phyloP scores from a whole-genome alignment of 73 alveolate genomes.

The Urostyla sp. region DNA sequence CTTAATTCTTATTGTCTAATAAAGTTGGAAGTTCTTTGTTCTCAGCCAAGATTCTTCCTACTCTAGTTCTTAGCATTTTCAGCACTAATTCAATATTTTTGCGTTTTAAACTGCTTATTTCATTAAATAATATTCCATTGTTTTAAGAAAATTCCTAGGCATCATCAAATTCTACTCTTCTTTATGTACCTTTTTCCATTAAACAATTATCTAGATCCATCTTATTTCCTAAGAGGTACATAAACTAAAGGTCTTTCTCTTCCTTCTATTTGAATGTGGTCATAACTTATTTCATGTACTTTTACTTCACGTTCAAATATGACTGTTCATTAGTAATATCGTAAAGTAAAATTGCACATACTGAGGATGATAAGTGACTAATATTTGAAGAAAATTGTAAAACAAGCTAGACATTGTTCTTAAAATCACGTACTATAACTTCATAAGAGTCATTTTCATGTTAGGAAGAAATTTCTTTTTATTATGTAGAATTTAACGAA shows the following conservation, averaged over 20 bases:
- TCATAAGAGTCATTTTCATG: not conserved
- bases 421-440: conserved; percentile 29
- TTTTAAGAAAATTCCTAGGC: conserved; percentile 32
- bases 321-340: conserved; percentile 1
- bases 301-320: not conserved
- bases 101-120: conserved; percentile 48
- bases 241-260: not conserved
- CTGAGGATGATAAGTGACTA: not conserved
- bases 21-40: not conserved
- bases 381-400: conserved; percentile 18
- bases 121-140: conserved; percentile 40
- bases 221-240: conserved; percentile 40
- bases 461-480: conserved; percentile 13
- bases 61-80: conserved; percentile 40
- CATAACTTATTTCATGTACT: not conserved
- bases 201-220: conserved; percentile 11
- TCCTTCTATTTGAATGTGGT: not conserved
- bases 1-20: conserved; percentile 6
- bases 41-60: not conserved
- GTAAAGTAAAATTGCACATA: conserved; percentile 37
- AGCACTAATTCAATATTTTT: conserved; percentile 44
- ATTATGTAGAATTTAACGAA: not conserved
- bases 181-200: not conserved
- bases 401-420: conserved; percentile 33
- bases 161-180: conserved; percentile 12